Evolutionary conservation across 176 grass and related monocot species (phyloP), one percentile per base, ranked within the genome.

Genomic region (Cenchrus americanus): DNA sequence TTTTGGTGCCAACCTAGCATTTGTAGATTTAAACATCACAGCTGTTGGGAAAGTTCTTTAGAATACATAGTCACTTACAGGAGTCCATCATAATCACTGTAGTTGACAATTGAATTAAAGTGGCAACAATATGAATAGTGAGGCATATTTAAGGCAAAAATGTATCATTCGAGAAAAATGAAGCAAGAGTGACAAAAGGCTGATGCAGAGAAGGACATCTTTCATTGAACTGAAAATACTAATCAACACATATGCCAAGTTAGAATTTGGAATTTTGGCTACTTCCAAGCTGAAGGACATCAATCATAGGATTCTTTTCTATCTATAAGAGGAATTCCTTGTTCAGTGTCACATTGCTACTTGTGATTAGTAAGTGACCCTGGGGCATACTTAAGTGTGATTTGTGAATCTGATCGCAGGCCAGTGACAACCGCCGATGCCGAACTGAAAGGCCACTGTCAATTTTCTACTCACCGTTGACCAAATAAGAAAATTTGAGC

Each of bases 1-100:
- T 85, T 85, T 81, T 23, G 2, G 32, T 77, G 87, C 71, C 83
- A 85, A 85, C 71, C 60, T 77, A 9, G 37, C 49, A 77, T 17
- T 27, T 77, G 62, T 64, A 71, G 61, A 76, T 54, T 81, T 82
- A 65, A 64, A 14, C 51, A 30, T 26, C n/a, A 60, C 34, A 47
- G 50, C 69, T n/a, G 19, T 65, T 71, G 57, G 48, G 7, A 71
- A 71, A 64, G 63, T 71, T 76, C 64, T 17, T 55, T 70, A 81
- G 17, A 54, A 84, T 48, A 68, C 3, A 10, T 4, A 43, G 44
- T 41, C 52, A 69, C 64, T 62, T 77, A 44, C 19, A 51, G 49
- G 10, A 74, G 75, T 82, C 1, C 22, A 76, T 42, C 40, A 27
- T 30, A 81, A 54, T 6, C 15, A 48, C 34, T 37, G 34, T 60